These are phyloP conservation scores for Podila horticola DNA, from an alignment of 192 early-diverging fungal genomes.

Conservation along the genomic window DNA sequence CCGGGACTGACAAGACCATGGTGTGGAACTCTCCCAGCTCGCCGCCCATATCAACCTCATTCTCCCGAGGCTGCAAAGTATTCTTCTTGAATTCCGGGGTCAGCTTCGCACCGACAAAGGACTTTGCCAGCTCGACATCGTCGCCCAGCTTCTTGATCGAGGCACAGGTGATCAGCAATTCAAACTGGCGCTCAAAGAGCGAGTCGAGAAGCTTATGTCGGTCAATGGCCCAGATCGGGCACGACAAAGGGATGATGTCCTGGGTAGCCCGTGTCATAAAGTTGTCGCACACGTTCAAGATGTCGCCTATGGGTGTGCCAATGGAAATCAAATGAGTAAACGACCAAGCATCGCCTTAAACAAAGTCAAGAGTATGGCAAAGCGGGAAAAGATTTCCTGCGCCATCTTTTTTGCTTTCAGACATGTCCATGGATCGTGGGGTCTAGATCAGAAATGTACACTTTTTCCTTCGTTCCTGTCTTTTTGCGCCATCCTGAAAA, in stretches of 20 bases:
- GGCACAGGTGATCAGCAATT: conserved; percentile 52
- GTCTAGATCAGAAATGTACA: no score
- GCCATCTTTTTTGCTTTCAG: no score
- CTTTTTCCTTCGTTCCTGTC: no score
- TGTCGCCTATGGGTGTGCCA: conserved; percentile 54
- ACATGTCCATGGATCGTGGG: no score
- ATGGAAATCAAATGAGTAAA: neutral
- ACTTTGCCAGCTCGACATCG: conserved; percentile 43
- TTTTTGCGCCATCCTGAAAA: no score
- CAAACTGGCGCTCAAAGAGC: conserved; percentile 53
- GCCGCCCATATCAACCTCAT: conserved; percentile 66
- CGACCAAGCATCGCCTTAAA: neutral
- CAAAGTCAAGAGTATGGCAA: neutral
- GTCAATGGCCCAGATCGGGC: conserved; percentile 67
- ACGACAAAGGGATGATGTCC: conserved; percentile 57
- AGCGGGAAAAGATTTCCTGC: no score
- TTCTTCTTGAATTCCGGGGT: conserved; percentile 53
- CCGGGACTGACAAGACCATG: conserved; percentile 71
- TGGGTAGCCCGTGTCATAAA: conserved; percentile 68
- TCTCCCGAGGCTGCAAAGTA: conserved; percentile 40
- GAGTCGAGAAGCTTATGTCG: conserved; percentile 55
- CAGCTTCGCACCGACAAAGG: conserved; percentile 56
- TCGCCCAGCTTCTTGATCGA: conserved; percentile 50
- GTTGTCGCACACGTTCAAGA: conserved; percentile 66
- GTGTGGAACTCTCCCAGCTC: conserved; percentile 80